Base-by-base conservation (phyloP, 2,329 filamentous ascomycete genomes). In the Penicillium sp. region DNA sequence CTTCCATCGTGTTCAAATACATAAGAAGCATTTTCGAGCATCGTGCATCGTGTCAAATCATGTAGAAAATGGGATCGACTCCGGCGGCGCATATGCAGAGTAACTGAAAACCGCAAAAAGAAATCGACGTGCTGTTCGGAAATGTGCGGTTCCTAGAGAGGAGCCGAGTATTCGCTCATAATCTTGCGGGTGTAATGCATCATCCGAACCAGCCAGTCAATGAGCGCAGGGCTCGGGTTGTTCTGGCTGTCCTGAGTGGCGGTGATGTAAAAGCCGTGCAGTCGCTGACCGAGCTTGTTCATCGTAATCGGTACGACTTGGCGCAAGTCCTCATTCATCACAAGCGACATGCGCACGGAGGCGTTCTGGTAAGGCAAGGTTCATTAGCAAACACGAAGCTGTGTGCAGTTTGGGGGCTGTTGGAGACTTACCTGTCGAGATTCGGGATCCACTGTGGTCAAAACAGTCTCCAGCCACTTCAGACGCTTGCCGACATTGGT, bases 261-360 rank as follows among this genome's bases (percentile, higher is more conserved):
- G 25, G 70, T 63, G 71, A 82, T 79, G 64, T 82, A 83, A 18
- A 79, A 70, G 28, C 66, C 68, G 46, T 82, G 77, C 40, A 84
- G 68, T 41, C 81, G 76, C 58, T 79, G 70, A 41, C 73, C 73
- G 39, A 84, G 68, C 47, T 82, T 75, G 29, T 81, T 77, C 74
- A 83, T 79, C 52, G 83, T 81, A 60, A 74, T 75, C 1, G 78
- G 78, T 9, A 76, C 74, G 13, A 83, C 75, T 47, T 81, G 76
- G 38, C 66, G 69, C 47, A 82, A 75, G 40, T 83, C 79, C 4
- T 39, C 34, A 25, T 45, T 45, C 27, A 18, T 33, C 5, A 45
- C 9, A 9, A 45, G 43, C 11, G 43, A 45, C 27, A 45, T 39
- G 38, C 66, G 69, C 46, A 82, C 75, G 38, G 82, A 79, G 35